These are phyloP conservation scores for Aureobasidium sp. DNA, from an alignment of 2,329 filamentous ascomycete genomes.

Conservation along the genomic window DNA sequence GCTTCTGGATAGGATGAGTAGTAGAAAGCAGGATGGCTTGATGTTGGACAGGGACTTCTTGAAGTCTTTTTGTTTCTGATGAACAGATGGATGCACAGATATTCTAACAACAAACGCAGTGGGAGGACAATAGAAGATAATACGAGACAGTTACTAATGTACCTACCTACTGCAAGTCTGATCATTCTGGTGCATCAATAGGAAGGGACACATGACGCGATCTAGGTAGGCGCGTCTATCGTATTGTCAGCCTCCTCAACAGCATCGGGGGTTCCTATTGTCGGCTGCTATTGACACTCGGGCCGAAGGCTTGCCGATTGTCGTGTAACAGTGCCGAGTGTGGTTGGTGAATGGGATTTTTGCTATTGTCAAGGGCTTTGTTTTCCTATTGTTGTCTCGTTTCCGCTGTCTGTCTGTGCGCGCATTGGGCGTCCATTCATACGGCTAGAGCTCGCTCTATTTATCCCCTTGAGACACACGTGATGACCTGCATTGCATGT, in stretches of 20 bases:
- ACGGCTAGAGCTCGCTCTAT: neutral
- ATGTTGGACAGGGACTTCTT: neutral
- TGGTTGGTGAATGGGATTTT: neutral
- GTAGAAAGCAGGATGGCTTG: neutral
- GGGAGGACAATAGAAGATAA: neutral
- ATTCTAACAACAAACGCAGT: neutral
- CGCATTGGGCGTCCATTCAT: neutral
- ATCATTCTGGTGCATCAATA: conserved; percentile 9
- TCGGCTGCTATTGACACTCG: neutral
- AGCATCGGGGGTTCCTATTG: neutral
- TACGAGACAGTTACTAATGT: neutral
- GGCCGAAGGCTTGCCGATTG: neutral
- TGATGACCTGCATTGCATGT: neutral
- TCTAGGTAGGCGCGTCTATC: neutral
- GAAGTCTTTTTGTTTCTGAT: neutral
- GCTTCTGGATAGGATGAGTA: neutral
- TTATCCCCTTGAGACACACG: neutral
- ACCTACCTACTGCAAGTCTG: neutral
- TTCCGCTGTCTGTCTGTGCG: neutral
- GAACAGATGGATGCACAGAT: neutral
- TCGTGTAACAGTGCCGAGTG: neutral
- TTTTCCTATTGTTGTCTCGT: conserved; percentile 8
- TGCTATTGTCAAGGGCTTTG: conserved; percentile 3
- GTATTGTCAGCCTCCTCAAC: conserved; percentile 2
- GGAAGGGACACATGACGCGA: neutral